Evolutionary conservation across 805 yeast species (phyloP).

Genomic region (Kluyveromyces dobzhanskii): DNA sequence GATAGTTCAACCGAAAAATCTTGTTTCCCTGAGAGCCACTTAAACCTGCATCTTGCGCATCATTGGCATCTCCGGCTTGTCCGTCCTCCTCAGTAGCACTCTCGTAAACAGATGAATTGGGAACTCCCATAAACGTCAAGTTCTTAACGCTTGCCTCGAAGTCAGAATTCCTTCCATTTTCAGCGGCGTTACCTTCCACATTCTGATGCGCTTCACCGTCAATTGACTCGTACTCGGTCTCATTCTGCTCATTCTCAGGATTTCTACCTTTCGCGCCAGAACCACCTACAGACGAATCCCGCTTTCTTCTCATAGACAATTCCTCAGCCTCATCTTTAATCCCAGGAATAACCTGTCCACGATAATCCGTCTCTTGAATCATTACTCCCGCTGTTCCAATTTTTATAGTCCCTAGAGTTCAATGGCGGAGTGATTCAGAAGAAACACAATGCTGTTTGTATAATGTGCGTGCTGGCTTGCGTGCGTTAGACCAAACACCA

Average conservation of each 20-base stretch:
- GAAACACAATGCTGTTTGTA: no score
- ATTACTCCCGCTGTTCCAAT: neutral
- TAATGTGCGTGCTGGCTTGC: no score
- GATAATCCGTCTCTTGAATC: neutral
- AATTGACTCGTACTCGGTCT: neutral
- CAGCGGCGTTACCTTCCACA: slow-evolving; percentile 2
- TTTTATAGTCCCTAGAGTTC: no score
- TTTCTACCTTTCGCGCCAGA: neutral
- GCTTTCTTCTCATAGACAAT: slow-evolving; percentile 1
- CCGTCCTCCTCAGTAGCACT: neutral
- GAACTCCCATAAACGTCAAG: slow-evolving; percentile 24
- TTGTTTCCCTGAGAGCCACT: slow-evolving; percentile 4
- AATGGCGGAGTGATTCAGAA: no score
- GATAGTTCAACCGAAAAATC: slow-evolving; percentile 6
- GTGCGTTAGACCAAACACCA: no score
- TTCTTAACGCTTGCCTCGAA: slow-evolving; percentile 25
- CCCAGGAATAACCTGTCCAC: slow-evolving; percentile 4
- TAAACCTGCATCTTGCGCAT: neutral
- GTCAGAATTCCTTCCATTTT: slow-evolving; percentile 8
- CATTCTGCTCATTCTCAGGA: neutral
- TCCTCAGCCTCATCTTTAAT: slow-evolving; percentile 3
- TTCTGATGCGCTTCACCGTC: slow-evolving; percentile 1
- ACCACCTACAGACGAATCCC: neutral
- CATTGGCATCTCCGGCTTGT: neutral
- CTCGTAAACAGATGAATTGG: slow-evolving; percentile 18